Evolutionary conservation across 2,329 filamentous ascomycete species (phyloP), one percentile per base, ranked within the genome.

Genomic region (Penicillium hordei): DNA sequence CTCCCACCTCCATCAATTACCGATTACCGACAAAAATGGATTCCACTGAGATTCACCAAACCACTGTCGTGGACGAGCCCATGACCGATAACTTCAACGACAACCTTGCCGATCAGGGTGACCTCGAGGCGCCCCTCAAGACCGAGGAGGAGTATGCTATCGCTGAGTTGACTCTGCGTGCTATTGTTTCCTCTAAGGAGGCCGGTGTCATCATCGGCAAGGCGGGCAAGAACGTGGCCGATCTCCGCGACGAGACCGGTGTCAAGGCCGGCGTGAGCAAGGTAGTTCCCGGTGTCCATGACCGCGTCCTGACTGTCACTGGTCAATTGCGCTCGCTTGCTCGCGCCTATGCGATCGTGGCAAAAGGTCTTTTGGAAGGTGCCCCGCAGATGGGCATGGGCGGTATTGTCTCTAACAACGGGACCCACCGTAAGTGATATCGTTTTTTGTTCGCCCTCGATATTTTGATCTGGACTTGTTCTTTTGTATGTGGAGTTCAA

Each of bases 181-280:
- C 94, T 68, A 97, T 99, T 74, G 94, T 99, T 66, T 97, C 94
- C 34, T 97, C 94, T 76, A 97, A 97, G 81, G 94, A 99, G 79
- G 94, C 94, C 59, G 94, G 94, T 72, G 92, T 99, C 70, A 97
- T 99, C 77, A 99, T 99, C 76, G 94, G 94, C 77, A 99, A 99
- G 81, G 92, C 89, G 57, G 94, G 94, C 73, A 96, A 97, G 84
- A 97, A 99, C 72, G 94, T 99, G 55, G 94, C 94, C 48, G 93
- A 97, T 72, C 84, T 99, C 62, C 89, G 94, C 73, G 93, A 99
- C 70, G 93, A 97, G 80, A 99, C 94, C 65, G 94, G 93, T 59
- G 94, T 99, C 70, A 96, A 95, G 79, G 94, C 94, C 60, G 94
- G 94, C 65, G 94, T 99, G 64, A 97, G 93, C 85, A 99, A 99